These are phyloP conservation scores for Cladosporium sp. DNA, from an alignment of 2,329 filamentous ascomycete species.

Conservation along the genomic window DNA sequence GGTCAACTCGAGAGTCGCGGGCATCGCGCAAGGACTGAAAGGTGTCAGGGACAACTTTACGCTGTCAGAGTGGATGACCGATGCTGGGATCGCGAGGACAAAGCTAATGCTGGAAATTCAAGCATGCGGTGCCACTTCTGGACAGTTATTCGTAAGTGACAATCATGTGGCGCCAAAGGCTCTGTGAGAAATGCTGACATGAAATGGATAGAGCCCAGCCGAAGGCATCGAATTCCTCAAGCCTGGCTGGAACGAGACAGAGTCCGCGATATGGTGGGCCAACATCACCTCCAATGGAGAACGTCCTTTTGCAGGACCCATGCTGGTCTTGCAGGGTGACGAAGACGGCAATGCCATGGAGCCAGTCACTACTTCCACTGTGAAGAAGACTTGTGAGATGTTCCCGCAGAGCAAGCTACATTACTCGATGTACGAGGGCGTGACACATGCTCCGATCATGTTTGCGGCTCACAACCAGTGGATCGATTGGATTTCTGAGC, in stretches of 20 bases:
- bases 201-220: not conserved
- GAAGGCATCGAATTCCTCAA: constrained; percentile 13
- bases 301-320: constrained; percentile 32
- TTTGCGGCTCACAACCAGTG: constrained; percentile 28
- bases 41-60: constrained; percentile 28
- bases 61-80: constrained; percentile 26
- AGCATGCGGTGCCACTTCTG: constrained; percentile 18
- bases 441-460: constrained; percentile 30
- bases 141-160: constrained; percentile 13
- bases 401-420: constrained; percentile 22
- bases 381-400: constrained; percentile 23
- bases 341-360: constrained; percentile 21
- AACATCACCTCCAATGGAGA: constrained; percentile 28
- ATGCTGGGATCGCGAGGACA: constrained; percentile 19
- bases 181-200: too few species aligned
- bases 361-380: constrained; percentile 18
- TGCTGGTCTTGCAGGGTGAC: constrained; percentile 37
- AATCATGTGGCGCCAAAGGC: too few species aligned
- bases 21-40: constrained; percentile 19
- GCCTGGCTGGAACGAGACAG: constrained; percentile 20
- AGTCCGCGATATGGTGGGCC: constrained; percentile 21
- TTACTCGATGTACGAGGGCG: constrained; percentile 24
- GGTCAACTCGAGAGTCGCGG: constrained; percentile 19
- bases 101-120: constrained; percentile 19
- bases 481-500: constrained; percentile 29